A percentile compares a stretch with the other conserved stretches of the same genome.
phyloP scores from a whole-genome alignment of 2,329 filamentous ascomycete species.

The Onygena corvina region DNA sequence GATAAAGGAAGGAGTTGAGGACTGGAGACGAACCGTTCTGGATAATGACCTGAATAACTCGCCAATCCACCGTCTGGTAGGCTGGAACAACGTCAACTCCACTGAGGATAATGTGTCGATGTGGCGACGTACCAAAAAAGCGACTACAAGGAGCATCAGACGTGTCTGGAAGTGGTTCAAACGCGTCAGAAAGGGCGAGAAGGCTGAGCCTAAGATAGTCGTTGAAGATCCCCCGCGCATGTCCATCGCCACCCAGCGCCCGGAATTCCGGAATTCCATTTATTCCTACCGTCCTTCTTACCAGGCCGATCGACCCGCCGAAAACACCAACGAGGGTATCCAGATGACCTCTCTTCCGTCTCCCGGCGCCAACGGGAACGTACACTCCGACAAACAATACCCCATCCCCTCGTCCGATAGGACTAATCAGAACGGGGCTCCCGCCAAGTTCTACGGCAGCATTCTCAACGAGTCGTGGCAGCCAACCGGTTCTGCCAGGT shows the following conservation, averaged over 20 bases:
- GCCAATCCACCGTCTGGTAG: conserved; percentile 74
- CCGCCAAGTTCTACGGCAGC: conserved; percentile 41
- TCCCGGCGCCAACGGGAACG: conserved; percentile 32
- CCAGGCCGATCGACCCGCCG: conserved; percentile 36
- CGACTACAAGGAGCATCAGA: conserved; percentile 52
- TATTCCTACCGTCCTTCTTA: conserved; percentile 43
- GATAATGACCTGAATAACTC: conserved; percentile 95
- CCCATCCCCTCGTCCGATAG: not conserved
- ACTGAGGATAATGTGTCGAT: conserved; percentile 70
- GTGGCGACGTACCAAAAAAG: conserved; percentile 89
- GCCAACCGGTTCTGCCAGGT: conserved; percentile 59
- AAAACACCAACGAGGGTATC: conserved; percentile 52
- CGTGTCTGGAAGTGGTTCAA: conserved; percentile 45
- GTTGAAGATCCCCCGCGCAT: conserved; percentile 41
- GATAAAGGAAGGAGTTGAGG: conserved; percentile 90
- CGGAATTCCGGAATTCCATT: conserved; percentile 43
- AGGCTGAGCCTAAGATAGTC: conserved; percentile 20
- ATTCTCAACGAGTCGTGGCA: conserved; percentile 61
- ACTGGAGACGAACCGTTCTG: conserved; percentile 79
- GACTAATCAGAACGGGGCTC: not conserved
- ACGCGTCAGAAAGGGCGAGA: conserved; percentile 38
- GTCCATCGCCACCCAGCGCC: conserved; percentile 53
- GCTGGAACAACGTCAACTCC: conserved; percentile 90
- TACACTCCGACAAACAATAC: not conserved
- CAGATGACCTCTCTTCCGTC: conserved; percentile 94